Conservation (phyloP, 139 green algal species). For the Tetradesmus lagerheimii region DNA sequence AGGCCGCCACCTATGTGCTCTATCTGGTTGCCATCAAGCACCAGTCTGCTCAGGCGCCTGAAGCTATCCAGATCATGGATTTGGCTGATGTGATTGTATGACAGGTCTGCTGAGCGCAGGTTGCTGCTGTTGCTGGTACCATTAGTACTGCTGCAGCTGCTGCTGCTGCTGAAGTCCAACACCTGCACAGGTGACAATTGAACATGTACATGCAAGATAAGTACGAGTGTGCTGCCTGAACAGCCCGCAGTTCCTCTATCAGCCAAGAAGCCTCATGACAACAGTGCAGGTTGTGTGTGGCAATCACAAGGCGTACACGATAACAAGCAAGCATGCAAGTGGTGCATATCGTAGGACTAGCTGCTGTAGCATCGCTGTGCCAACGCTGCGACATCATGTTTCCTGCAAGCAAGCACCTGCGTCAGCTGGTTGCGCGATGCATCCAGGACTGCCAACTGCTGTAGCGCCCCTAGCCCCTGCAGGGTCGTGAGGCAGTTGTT, state of each 20-base stretch:
- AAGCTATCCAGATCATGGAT: slow-evolving; percentile 57
- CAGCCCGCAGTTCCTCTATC: too few relatives aligned
- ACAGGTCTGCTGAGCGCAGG: slow-evolving; percentile 65
- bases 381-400: too few relatives aligned
- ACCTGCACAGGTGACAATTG: slow-evolving; percentile 39
- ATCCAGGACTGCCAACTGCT: slow-evolving; percentile 63
- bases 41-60: slow-evolving; percentile 48
- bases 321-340: neutral
- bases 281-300: too few relatives aligned
- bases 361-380: too few relatives aligned
- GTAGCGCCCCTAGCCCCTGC: slow-evolving; percentile 48
- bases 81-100: slow-evolving; percentile 53
- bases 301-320: too few relatives aligned
- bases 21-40: slow-evolving; percentile 59
- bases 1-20: slow-evolving; percentile 30
- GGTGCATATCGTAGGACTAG: too few relatives aligned
- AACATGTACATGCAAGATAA: neutral
- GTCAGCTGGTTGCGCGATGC: slow-evolving; percentile 67
- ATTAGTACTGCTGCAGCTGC: neutral
- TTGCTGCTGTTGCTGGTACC: slow-evolving; percentile 51
- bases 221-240: too few relatives aligned
- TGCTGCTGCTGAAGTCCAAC: slow-evolving; percentile 49
- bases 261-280: too few relatives aligned
- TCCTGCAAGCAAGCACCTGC: slow-evolving; percentile 41
- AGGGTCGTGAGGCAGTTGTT: slow-evolving; percentile 64